A percentile compares a stretch with the other conserved stretches of the same genome.
Evolutionary conservation across 345 rosid species (phyloP).

Genomic region (Euphorbia tirucalli): DNA sequence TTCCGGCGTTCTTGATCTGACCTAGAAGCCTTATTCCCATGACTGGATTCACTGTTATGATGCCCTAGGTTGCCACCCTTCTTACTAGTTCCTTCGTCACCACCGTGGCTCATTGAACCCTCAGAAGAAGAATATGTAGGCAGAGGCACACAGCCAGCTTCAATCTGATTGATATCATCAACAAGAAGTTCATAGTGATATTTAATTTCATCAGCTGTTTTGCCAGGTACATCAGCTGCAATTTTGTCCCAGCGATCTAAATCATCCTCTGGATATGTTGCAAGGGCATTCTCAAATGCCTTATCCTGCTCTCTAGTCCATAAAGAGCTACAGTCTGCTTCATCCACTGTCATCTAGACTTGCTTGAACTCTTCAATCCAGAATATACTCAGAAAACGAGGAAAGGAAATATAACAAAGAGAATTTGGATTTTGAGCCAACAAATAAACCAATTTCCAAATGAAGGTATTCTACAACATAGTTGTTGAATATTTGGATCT

Average conservation of each 20-base stretch:
- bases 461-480: conserved; percentile 14
- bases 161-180: conserved; percentile 73
- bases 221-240: conserved; percentile 75
- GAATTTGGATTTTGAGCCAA: conserved; percentile 17
- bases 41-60: conserved; percentile 53
- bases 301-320: conserved; percentile 92
- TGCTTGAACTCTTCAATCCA: conserved; percentile 17
- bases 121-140: conserved; percentile 68
- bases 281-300: conserved; percentile 89
- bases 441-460: conserved; percentile 24
- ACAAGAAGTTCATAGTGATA: conserved; percentile 76
- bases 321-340: conserved; percentile 50
- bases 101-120: conserved; percentile 52
- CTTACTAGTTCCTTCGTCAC: conserved; percentile 71
- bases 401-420: conserved; percentile 25
- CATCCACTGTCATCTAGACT: conserved; percentile 45
- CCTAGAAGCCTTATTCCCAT: conserved; percentile 74
- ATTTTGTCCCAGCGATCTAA: conserved; percentile 75
- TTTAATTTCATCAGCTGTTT: conserved; percentile 72
- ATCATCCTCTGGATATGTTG: conserved; percentile 56
- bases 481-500: conserved; percentile 30
- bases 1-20: conserved; percentile 94
- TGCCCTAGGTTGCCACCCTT: conserved; percentile 59
- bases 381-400: conserved; percentile 14
- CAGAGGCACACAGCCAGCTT: conserved; percentile 84